Conservation (phyloP, 192 early-diverging fungal genomes). For the Coemansia sp. region DNA sequence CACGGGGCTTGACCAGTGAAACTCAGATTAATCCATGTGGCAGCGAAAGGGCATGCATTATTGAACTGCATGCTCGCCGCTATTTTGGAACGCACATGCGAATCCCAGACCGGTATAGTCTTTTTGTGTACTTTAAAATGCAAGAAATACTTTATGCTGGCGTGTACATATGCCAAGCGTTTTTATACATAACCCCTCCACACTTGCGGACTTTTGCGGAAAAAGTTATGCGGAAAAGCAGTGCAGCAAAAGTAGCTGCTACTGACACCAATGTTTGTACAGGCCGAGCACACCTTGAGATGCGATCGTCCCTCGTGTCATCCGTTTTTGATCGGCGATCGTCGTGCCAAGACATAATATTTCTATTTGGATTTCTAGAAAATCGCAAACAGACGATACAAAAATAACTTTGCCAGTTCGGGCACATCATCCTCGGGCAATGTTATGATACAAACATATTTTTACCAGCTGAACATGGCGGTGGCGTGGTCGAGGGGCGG, state of each 20-base stretch:
- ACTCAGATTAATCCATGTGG: background rate
- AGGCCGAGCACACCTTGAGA: background rate
- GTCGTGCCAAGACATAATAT: background rate
- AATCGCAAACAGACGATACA: background rate
- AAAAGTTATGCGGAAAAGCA: background rate
- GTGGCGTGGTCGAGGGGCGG: conserved; percentile 46
- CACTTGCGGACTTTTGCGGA: background rate
- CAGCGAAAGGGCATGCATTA: background rate
- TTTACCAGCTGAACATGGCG: conserved; percentile 47
- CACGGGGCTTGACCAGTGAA: background rate
- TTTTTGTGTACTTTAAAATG: background rate
- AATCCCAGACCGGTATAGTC: background rate
- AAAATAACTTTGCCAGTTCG: background rate
- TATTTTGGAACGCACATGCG: background rate
- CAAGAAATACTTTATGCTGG: no score
- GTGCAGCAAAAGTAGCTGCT: background rate
- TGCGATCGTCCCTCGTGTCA: background rate
- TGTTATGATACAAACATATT: background rate
- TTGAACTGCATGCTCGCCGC: background rate
- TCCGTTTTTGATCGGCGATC: background rate
- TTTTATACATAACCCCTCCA: no score
- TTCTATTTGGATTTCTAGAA: background rate
- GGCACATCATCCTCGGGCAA: background rate
- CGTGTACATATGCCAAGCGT: no score
- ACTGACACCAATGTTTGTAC: background rate